Conservation (phyloP, 495 filamentous ascomycete genomes). For the Evansstolkia leycettana region DNA sequence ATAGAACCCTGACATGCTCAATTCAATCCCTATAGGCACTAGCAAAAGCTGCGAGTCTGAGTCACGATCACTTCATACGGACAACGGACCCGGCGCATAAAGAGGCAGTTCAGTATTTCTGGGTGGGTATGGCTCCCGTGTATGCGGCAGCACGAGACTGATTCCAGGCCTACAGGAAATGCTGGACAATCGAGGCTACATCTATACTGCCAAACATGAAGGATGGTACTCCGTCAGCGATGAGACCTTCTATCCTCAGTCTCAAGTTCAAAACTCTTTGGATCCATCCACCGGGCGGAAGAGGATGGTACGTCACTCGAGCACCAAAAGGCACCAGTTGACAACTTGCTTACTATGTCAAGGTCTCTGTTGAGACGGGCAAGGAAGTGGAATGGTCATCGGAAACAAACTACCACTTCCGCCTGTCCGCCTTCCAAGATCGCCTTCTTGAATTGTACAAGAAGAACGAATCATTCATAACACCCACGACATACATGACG, state of each 20-base stretch:
- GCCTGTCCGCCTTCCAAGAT: constrained; percentile 67
- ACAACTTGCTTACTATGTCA: constrained; percentile 7
- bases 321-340: too few species aligned
- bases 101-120: constrained; percentile 83
- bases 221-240: constrained; percentile 97
- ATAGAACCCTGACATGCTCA: not conserved
- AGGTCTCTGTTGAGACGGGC: constrained; percentile 71
- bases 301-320: constrained; percentile 42
- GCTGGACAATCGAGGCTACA: constrained; percentile 60
- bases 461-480: constrained; percentile 56
- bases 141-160: constrained; percentile 3
- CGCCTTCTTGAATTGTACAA: constrained; percentile 67
- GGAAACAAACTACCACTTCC: constrained; percentile 94
- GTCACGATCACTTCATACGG: constrained; percentile 76
- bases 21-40: constrained; percentile 35
- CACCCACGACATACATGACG: constrained; percentile 51
- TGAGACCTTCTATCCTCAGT: constrained; percentile 85
- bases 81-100: constrained; percentile 76
- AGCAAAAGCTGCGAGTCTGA: constrained; percentile 52
- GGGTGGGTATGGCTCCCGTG: constrained; percentile 36
- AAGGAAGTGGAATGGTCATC: constrained; percentile 90
- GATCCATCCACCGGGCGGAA: constrained; percentile 73
- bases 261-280: constrained; percentile 55
- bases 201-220: constrained; percentile 77
- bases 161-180: constrained; percentile 34